Evolutionary conservation across 176 grass and related monocot genomes (phyloP).

Genomic region (Melocanna baccifera): DNA sequence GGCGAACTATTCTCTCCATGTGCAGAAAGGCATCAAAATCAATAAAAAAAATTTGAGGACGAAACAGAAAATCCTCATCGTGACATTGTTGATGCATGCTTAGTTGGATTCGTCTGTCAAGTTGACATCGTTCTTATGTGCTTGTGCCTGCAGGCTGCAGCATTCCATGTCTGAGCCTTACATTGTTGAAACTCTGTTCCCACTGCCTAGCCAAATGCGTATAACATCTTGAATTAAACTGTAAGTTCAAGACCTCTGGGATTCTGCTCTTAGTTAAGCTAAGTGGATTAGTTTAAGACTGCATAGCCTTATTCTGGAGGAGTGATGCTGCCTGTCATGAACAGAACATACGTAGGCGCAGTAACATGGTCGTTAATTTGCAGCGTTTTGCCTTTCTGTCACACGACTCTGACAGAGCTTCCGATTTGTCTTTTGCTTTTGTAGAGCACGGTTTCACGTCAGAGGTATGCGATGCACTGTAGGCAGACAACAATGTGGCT

Average conservation of each 20-base stretch:
- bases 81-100: background rate
- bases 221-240: background rate
- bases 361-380: background rate
- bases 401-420: background rate
- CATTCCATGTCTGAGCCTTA: background rate
- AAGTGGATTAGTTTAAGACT: background rate
- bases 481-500: background rate
- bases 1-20: no score
- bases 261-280: background rate
- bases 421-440: background rate
- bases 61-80: background rate
- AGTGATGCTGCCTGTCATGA: background rate
- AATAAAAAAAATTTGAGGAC: background rate
- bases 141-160: background rate
- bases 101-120: slow-evolving; percentile 25
- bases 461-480: background rate
- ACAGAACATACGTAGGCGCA: background rate
- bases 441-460: background rate
- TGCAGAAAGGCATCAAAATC: background rate
- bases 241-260: background rate
- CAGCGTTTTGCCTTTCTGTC: background rate
- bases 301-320: background rate
- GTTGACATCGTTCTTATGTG: slow-evolving; percentile 14
- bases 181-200: background rate
- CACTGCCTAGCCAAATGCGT: background rate